phyloP scores from a whole-genome alignment of 78 protist genomes.

The Dictyostelium brefeldianum region DNA sequence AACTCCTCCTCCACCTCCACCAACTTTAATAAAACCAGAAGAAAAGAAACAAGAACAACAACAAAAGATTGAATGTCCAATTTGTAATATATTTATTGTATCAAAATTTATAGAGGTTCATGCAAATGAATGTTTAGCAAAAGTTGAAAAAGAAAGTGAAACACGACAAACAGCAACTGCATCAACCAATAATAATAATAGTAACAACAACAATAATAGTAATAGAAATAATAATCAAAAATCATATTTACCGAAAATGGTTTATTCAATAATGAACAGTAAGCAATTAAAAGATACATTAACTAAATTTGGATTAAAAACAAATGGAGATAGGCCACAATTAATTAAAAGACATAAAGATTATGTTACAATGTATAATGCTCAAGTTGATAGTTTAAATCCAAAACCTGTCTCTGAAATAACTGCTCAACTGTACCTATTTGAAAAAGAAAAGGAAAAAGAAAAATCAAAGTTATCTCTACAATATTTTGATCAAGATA shows the following conservation, averaged over 20 bases:
- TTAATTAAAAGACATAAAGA: constrained; percentile 57
- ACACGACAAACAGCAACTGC: neutral
- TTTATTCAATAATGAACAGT: constrained; percentile 20
- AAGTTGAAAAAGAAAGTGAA: neutral
- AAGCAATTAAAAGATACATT: constrained; percentile 40
- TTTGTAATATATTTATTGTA: neutral
- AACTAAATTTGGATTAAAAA: constrained; percentile 9
- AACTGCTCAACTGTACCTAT: neutral
- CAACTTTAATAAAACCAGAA: neutral
- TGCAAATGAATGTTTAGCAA: constrained; percentile 17
- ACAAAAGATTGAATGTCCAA: neutral
- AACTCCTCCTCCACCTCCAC: neutral
- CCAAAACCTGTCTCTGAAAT: constrained; percentile 32
- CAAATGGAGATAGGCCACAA: constrained; percentile 27
- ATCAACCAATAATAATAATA: neutral
- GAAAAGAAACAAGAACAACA: neutral
- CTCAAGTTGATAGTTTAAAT: constrained; percentile 41
- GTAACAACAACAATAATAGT: neutral
- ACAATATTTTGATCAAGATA: neutral
- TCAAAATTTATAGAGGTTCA: neutral
- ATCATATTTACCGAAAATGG: constrained; percentile 37
- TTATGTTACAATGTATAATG: constrained; percentile 20
- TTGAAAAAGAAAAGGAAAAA: constrained; percentile 29
- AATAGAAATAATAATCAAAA: neutral
- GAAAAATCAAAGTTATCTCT: constrained; percentile 5